Percentiles rank a stretch among this genome's conserved stretches.
Evolutionary conservation across 495 filamentous ascomycete genomes (phyloP).

Genomic region (Penicillium cinerascens): DNA sequence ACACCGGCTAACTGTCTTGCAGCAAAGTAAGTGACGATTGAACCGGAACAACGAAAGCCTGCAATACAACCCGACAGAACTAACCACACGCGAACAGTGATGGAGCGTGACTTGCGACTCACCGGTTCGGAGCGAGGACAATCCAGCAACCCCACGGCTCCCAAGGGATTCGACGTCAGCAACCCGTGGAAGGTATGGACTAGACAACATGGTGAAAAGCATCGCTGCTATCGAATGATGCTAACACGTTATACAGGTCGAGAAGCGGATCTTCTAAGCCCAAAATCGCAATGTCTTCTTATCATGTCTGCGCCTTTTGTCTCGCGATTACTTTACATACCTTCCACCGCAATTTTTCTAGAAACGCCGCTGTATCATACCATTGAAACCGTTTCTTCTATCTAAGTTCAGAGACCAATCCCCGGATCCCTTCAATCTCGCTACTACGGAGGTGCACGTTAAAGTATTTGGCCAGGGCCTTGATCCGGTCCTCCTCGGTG

Average conservation of each 20-base stretch:
- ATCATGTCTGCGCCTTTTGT: slow-evolving; percentile 22
- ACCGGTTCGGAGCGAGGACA: slow-evolving; percentile 85
- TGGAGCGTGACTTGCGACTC: slow-evolving; percentile 88
- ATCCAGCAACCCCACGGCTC: slow-evolving; percentile 72
- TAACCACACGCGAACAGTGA: slow-evolving; percentile 61
- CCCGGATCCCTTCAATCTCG: slow-evolving; percentile 48
- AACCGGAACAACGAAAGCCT: background rate
- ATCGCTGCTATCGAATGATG: background rate
- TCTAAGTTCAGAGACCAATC: slow-evolving; percentile 38
- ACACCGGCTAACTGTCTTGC: slow-evolving; percentile 37
- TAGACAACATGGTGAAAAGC: background rate
- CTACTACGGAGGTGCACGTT: slow-evolving; percentile 50
- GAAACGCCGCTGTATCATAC: slow-evolving; percentile 29
- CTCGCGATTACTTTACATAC: slow-evolving; percentile 25
- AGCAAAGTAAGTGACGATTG: slow-evolving; percentile 68
- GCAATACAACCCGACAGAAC: background rate
- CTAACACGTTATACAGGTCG: slow-evolving; percentile 29
- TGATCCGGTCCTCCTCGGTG: slow-evolving; percentile 52
- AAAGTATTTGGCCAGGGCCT: slow-evolving; percentile 53
- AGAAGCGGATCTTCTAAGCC: slow-evolving; percentile 41
- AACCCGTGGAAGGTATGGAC: slow-evolving; percentile 84
- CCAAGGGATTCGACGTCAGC: slow-evolving; percentile 86
- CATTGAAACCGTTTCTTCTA: slow-evolving; percentile 4
- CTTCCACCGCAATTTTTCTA: slow-evolving; percentile 24
- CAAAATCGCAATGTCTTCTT: slow-evolving; percentile 25